Evolutionary conservation across 306 rosid genomes (phyloP).

Genomic region (Lathyrus aphaca): DNA sequence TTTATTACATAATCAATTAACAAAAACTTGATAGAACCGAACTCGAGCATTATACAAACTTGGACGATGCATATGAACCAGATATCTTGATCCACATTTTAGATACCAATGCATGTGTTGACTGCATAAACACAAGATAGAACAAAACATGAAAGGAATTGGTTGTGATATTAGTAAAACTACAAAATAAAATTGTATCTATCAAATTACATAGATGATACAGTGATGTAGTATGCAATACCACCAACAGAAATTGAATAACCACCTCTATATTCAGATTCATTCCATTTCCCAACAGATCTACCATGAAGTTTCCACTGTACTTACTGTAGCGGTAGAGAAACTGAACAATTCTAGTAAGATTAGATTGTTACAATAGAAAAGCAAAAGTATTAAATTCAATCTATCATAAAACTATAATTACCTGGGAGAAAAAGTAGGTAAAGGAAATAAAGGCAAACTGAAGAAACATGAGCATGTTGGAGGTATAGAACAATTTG

Average conservation of each 20-base stretch:
- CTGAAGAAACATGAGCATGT: slow-evolving; percentile 96
- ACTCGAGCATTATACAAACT: not conserved
- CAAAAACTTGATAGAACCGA: not conserved
- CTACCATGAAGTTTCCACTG: slow-evolving; percentile 82
- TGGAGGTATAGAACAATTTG: slow-evolving; percentile 91
- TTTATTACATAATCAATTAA: too few relatives aligned
- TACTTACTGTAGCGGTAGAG: slow-evolving; percentile 79
- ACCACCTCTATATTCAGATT: slow-evolving; percentile 88
- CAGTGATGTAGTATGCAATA: slow-evolving; percentile 89
- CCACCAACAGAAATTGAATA: slow-evolving; percentile 92
- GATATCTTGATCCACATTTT: slow-evolving; percentile 98
- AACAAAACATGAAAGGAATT: slow-evolving; percentile 68
- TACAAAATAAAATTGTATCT: too few relatives aligned
- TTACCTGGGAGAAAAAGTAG: slow-evolving; percentile 94
- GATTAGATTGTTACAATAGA: too few relatives aligned
- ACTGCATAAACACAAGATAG: slow-evolving; percentile 85
- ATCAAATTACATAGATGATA: slow-evolving; percentile 35
- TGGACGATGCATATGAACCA: slow-evolving; percentile 60
- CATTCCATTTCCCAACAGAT: slow-evolving; percentile 96
- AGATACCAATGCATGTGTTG: slow-evolving; percentile 86
- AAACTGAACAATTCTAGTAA: slow-evolving; percentile 43
- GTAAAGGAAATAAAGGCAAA: slow-evolving; percentile 86
- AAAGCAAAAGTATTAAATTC: not conserved
- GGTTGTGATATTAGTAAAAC: slow-evolving; percentile 8
- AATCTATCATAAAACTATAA: slow-evolving; percentile 24